Evolutionary conservation across 2,329 filamentous ascomycete species (phyloP).

Genomic region (Colletotrichum salicis): DNA sequence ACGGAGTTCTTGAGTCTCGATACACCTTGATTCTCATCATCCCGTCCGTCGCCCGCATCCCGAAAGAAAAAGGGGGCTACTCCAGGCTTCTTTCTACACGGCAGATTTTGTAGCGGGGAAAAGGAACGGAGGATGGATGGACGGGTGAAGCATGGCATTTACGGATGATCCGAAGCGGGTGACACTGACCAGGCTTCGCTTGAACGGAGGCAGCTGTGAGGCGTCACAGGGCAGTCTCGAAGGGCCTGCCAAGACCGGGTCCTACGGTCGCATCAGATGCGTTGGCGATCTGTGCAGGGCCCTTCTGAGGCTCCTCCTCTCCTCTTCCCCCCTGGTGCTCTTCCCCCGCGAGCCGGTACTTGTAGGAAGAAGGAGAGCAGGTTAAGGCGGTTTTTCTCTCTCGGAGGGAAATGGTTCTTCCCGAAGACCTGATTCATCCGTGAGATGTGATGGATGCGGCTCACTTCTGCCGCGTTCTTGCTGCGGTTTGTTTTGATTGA

Average conservation of each 20-base stretch:
- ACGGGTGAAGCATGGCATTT: neutral
- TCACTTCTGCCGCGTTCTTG: neutral
- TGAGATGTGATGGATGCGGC: neutral
- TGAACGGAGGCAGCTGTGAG: neutral
- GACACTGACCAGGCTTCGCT: too few species aligned
- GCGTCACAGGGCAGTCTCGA: constrained; percentile 29
- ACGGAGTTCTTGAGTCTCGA: too few species aligned
- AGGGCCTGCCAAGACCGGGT: constrained; percentile 30
- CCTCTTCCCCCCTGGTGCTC: too few species aligned
- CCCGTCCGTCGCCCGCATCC: neutral
- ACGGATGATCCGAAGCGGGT: neutral
- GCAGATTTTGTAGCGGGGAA: neutral
- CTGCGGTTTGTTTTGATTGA: neutral
- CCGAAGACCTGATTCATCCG: neutral
- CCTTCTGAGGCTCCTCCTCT: neutral
- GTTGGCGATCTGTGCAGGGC: constrained; percentile 20
- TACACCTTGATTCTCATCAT: neutral
- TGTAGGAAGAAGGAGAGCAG: neutral
- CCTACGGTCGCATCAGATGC: constrained; percentile 17
- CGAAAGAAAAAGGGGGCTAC: neutral
- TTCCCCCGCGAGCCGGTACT: neutral
- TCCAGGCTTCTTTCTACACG: neutral
- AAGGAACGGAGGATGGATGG: neutral
- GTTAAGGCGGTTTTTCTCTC: neutral
- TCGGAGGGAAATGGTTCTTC: neutral